A percentile compares a stretch with the other conserved stretches of the same genome.
Evolutionary conservation across 306 rosid species (phyloP).

Genomic region (Medicago lupulina): DNA sequence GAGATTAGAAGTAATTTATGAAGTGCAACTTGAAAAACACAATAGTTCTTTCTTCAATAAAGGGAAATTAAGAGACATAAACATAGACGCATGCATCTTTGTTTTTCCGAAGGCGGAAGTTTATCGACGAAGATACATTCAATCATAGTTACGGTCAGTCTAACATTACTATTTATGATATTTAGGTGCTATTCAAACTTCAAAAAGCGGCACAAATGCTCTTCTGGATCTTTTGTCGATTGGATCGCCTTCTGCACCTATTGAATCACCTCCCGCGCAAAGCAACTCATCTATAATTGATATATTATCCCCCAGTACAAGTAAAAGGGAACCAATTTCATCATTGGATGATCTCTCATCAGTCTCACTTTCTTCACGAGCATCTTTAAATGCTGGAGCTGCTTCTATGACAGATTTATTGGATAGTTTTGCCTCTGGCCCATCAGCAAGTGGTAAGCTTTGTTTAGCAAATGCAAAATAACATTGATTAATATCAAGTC

Average conservation of each 20-base stretch:
- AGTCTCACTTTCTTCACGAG: slow-evolving; percentile 59
- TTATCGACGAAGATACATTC: slow-evolving; percentile 21
- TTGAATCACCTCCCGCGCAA: slow-evolving; percentile 64
- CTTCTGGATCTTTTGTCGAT: slow-evolving; percentile 89
- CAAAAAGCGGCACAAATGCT: slow-evolving; percentile 69
- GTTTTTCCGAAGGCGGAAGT: background rate
- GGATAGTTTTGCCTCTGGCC: slow-evolving; percentile 67
- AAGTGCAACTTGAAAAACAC: background rate
- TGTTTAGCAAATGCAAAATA: slow-evolving; percentile 11
- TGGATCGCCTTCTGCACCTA: slow-evolving; percentile 55
- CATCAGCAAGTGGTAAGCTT: slow-evolving; percentile 57
- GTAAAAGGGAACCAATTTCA: slow-evolving; percentile 57
- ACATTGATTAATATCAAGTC: slow-evolving; percentile 29
- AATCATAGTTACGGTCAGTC: slow-evolving; percentile 24
- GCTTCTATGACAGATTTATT: slow-evolving; percentile 80
- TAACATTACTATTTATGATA: slow-evolving; percentile 25
- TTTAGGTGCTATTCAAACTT: slow-evolving; percentile 61
- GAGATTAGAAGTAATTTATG: background rate
- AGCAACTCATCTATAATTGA: slow-evolving; percentile 59
- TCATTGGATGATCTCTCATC: slow-evolving; percentile 72
- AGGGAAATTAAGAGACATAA: background rate
- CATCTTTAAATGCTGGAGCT: slow-evolving; percentile 60
- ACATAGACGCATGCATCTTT: background rate
- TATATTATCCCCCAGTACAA: slow-evolving; percentile 56
- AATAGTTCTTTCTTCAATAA: slow-evolving; percentile 2